Conservation (phyloP, 2,329 filamentous ascomycete species). For the Meredithiella fracta region DNA sequence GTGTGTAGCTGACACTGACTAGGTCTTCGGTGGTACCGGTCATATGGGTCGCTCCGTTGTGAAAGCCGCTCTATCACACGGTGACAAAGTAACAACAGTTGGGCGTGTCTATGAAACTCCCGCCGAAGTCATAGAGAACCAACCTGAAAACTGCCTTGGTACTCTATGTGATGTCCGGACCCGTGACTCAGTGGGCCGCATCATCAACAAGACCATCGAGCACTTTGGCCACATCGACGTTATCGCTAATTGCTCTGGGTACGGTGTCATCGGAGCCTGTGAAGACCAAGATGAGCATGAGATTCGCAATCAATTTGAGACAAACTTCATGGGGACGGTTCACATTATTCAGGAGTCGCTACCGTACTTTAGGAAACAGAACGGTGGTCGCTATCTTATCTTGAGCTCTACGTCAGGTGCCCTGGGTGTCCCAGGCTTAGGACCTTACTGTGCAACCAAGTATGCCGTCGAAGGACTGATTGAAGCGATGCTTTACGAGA, state of each 20-base stretch:
- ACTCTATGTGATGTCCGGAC: constrained; percentile 82
- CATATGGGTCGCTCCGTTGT: constrained; percentile 89
- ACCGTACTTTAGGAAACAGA: constrained; percentile 68
- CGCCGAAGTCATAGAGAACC: constrained; percentile 52
- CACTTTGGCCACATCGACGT: constrained; percentile 74
- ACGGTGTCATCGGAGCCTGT: constrained; percentile 86
- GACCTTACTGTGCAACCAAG: constrained; percentile 91
- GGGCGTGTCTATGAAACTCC: constrained; percentile 68
- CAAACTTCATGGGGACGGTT: constrained; percentile 89
- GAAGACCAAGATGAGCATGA: constrained; percentile 96
- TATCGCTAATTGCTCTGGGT: constrained; percentile 85
- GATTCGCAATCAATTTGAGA: constrained; percentile 89
- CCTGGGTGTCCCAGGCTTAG: constrained; percentile 80
- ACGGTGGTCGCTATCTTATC: constrained; percentile 70
- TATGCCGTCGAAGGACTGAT: constrained; percentile 93
- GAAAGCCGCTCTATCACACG: constrained; percentile 61
- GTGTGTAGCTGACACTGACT: constrained; percentile 4
- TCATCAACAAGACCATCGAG: constrained; percentile 52
- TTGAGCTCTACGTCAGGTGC: constrained; percentile 88
- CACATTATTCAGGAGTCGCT: constrained; percentile 83
- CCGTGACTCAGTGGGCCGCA: constrained; percentile 56
- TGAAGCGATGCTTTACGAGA: constrained; percentile 92
- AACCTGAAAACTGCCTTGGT: constrained; percentile 57
- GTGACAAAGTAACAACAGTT: constrained; percentile 73
- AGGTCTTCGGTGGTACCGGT: constrained; percentile 92